These are phyloP conservation scores for Exophiala mesophila DNA, from an alignment of 2,329 filamentous ascomycete genomes.

Conservation along the genomic window DNA sequence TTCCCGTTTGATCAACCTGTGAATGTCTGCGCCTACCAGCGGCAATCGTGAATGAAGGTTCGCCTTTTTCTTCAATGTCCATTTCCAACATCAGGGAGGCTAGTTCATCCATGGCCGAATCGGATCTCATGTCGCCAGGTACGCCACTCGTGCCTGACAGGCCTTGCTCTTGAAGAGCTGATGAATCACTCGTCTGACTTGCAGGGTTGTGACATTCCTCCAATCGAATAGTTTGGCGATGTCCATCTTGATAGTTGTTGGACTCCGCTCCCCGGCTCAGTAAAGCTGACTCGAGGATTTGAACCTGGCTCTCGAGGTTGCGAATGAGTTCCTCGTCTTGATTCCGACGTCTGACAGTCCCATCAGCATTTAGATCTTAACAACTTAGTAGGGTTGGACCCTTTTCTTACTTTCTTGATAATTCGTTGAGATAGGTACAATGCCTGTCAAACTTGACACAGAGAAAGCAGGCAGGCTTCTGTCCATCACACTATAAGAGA, in stretches of 20 bases:
- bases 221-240: not conserved
- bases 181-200: not conserved
- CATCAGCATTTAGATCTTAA: not conserved
- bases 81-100: conserved; percentile 1
- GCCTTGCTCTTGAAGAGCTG: not conserved
- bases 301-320: not conserved
- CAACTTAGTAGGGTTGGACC: not conserved
- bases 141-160: not conserved
- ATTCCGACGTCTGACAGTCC: not conserved
- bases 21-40: not conserved
- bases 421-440: not conserved
- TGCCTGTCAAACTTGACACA: not conserved
- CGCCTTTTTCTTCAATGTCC: conserved; percentile 4
- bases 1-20: not conserved
- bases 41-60: conserved; percentile 2
- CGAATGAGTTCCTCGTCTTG: conserved; percentile 1
- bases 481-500: conserved; percentile 1
- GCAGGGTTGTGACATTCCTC: not conserved
- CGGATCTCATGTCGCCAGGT: not conserved
- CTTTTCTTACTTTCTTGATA: not conserved
- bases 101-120: conserved; percentile 1
- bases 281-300: not conserved
- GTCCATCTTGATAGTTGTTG: not conserved
- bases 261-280: not conserved
- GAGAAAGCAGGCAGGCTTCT: conserved; percentile 1